Conservation (phyloP, 2,329 filamentous ascomycete species). For the Fusarium tjaetaba region DNA sequence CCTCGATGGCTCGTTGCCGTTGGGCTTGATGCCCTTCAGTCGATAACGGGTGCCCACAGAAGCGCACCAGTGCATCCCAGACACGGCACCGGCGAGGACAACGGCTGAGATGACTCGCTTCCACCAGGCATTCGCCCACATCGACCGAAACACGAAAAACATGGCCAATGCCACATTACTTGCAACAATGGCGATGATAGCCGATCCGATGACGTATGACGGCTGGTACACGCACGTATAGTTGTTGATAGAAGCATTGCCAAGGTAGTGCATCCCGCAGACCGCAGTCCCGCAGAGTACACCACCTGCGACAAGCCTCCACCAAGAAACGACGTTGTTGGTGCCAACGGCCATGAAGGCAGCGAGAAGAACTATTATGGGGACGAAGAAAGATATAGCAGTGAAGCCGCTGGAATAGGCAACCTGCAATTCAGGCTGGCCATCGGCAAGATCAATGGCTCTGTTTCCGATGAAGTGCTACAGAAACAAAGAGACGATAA, state of each 20-base stretch:
- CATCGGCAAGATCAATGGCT: constrained; percentile 76
- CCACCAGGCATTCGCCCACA: constrained; percentile 84
- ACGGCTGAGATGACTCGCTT: constrained; percentile 74
- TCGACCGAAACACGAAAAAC: constrained; percentile 80
- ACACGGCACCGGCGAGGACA: constrained; percentile 77
- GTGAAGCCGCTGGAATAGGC: constrained; percentile 79
- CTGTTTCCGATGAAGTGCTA: constrained; percentile 75
- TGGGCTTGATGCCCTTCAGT: constrained; percentile 55
- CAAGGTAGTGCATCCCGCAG: constrained; percentile 88
- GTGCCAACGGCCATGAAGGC: constrained; percentile 77
- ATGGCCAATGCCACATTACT: constrained; percentile 75
- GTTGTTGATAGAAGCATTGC: constrained; percentile 84
- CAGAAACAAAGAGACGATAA: not conserved
- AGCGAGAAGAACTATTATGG: constrained; percentile 76
- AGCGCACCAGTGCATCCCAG: constrained; percentile 89
- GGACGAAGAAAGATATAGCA: constrained; percentile 80
- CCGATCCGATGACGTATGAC: constrained; percentile 72
- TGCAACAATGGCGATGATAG: constrained; percentile 76
- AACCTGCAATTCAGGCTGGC: constrained; percentile 72
- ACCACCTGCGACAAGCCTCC: constrained; percentile 71
- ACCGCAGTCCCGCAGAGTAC: constrained; percentile 77
- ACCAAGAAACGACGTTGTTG: constrained; percentile 65
- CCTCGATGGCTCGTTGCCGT: constrained; percentile 59
- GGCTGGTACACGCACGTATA: constrained; percentile 72
- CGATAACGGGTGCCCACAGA: constrained; percentile 75